A percentile compares a stretch with the other conserved stretches of the same genome.
These are phyloP conservation scores for Grigorovia yakushimaensis DNA, from an alignment of 805 yeast species.

Conservation along the genomic window DNA sequence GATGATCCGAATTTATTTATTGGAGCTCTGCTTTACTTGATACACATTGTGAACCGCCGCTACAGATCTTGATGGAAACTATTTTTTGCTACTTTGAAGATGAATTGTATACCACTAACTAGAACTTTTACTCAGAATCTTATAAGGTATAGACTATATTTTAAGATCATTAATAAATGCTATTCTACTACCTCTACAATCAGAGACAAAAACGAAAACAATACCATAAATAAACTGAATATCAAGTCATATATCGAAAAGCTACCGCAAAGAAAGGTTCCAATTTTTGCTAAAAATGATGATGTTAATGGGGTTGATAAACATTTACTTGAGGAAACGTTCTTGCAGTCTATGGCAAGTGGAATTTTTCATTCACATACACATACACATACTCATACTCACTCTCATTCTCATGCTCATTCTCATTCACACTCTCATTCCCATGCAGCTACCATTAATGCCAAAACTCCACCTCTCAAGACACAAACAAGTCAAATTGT, in stretches of 20 bases:
- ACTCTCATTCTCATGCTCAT: constrained; percentile 9
- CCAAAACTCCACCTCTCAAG: background rate
- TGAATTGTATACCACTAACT: background rate
- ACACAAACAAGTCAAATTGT: background rate
- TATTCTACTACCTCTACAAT: background rate
- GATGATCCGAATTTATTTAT: background rate
- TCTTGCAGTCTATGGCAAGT: constrained; percentile 3
- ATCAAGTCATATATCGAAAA: background rate
- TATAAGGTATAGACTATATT: background rate
- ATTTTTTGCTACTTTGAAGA: no score
- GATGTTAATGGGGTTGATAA: background rate
- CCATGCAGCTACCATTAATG: background rate
- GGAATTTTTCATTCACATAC: constrained; percentile 9
- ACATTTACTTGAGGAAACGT: background rate
- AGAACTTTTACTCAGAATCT: background rate
- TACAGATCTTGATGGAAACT: no score
- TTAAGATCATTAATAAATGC: background rate
- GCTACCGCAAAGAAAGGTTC: background rate
- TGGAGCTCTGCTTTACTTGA: background rate
- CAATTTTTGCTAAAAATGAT: background rate
- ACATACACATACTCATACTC: background rate
- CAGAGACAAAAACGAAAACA: background rate
- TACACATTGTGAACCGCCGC: background rate
- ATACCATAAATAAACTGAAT: background rate
- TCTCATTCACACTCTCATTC: constrained; percentile 12